Conservation (phyloP, 208 protist species). For the Balamuthia mandrillaris region DNA sequence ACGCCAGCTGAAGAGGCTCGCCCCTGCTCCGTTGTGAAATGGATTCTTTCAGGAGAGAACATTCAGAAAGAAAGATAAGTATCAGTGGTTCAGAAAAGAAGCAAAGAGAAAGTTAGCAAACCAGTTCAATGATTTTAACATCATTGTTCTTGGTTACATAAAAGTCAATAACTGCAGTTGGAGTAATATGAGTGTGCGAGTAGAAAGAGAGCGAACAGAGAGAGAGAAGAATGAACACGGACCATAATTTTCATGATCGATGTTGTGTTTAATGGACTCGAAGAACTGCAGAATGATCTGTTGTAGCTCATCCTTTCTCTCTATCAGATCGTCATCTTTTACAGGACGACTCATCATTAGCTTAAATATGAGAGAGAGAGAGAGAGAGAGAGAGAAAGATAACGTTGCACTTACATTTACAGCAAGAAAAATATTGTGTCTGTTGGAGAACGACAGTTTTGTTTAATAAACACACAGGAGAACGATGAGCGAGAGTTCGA, state of each 20-base stretch:
- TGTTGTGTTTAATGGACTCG: neutral
- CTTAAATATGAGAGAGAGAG: neutral
- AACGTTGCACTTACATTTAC: neutral
- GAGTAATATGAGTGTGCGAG: too few relatives aligned
- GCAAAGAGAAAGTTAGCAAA: too few relatives aligned
- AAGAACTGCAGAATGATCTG: neutral
- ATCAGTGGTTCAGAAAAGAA: too few relatives aligned
- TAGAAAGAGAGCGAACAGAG: too few relatives aligned
- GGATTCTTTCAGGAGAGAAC: too few relatives aligned
- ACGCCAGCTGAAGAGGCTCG: slow-evolving; percentile 1
- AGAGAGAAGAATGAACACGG: too few relatives aligned
- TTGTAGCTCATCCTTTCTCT: neutral
- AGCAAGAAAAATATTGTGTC: slow-evolving; percentile 1
- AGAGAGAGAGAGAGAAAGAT: neutral
- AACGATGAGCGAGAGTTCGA: too few relatives aligned
- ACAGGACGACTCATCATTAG: neutral
- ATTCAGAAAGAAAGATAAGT: too few relatives aligned
- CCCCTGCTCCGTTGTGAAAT: neutral
- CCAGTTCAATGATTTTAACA: neutral
- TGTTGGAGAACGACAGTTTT: too few relatives aligned
- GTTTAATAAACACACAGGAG: too few relatives aligned
- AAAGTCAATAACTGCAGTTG: slow-evolving; percentile 18
- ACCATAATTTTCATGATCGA: neutral
- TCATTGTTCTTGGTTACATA: neutral
- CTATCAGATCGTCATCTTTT: neutral